These are phyloP conservation scores for Ramularia collo-cygni DNA, from an alignment of 2,329 filamentous ascomycete genomes.

Conservation along the genomic window DNA sequence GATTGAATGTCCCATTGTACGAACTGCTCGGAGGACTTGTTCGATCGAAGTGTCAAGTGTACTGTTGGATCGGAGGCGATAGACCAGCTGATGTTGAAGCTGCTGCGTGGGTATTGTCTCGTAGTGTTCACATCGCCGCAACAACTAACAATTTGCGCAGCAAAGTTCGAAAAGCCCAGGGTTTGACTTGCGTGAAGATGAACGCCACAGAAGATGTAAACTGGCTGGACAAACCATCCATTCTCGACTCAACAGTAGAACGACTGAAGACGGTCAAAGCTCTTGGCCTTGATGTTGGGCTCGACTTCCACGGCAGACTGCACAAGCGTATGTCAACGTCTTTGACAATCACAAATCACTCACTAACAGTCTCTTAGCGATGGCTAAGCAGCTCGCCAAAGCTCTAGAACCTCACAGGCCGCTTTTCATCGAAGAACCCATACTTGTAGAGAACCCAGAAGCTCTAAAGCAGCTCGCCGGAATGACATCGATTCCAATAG, in stretches of 20 bases:
- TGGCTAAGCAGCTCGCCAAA: conserved; percentile 68
- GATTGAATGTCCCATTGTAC: conserved; percentile 61
- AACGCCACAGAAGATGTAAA: conserved; percentile 69
- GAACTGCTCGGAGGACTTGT: conserved; percentile 70
- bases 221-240: conserved; percentile 66
- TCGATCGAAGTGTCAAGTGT: conserved; percentile 62
- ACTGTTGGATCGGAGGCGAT: conserved; percentile 74
- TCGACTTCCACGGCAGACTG: conserved; percentile 72
- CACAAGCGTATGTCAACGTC: conserved; percentile 53
- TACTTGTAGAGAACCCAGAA: conserved; percentile 62
- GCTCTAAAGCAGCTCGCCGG: conserved; percentile 56
- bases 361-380: conserved; percentile 28
- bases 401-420: conserved; percentile 61
- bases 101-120: conserved; percentile 20
- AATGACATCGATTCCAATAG: conserved; percentile 58
- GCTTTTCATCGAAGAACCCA: conserved; percentile 69
- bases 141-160: too few species aligned
- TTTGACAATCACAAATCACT: too few species aligned
- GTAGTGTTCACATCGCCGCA: too few species aligned
- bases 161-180: conserved; percentile 52
- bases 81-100: conserved; percentile 58
- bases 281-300: conserved; percentile 63
- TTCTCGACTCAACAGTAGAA: conserved; percentile 57
- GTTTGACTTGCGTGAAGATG: conserved; percentile 67
- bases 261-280: conserved; percentile 62